These are phyloP conservation scores for Nakazawaea peltata DNA, from an alignment of 805 yeast species.

Conservation along the genomic window DNA sequence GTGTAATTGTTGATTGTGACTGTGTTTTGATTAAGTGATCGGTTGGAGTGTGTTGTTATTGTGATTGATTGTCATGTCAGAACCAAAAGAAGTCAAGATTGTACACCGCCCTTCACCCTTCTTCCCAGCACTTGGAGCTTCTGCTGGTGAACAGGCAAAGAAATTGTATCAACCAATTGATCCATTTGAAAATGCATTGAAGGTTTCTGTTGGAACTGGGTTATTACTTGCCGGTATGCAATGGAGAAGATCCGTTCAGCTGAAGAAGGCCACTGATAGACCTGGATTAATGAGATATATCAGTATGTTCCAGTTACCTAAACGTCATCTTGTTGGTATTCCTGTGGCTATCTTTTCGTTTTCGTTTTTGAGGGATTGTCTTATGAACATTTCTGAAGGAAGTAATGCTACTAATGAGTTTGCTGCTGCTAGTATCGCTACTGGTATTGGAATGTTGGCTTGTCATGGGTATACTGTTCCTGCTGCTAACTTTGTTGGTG, in stretches of 20 bases:
- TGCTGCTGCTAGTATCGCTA: constrained; percentile 16
- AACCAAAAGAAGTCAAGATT: too few relatives aligned
- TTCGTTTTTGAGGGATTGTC: constrained; percentile 21
- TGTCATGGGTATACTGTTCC: constrained; percentile 15
- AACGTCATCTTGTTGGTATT: constrained; percentile 23
- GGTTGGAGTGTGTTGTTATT: too few relatives aligned
- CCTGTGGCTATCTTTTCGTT: constrained; percentile 26
- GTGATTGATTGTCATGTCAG: too few relatives aligned
- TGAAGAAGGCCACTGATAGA: constrained; percentile 28
- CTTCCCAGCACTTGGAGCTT: too few relatives aligned
- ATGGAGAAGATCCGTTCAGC: constrained; percentile 25
- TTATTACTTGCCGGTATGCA: constrained; percentile 27
- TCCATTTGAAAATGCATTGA: constrained; percentile 21
- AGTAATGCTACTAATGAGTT: constrained; percentile 20
- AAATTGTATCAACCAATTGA: too few relatives aligned
- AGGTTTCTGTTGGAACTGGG: constrained; percentile 21
- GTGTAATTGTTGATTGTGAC: too few relatives aligned
- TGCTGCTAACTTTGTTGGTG: constrained; percentile 34
- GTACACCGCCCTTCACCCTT: too few relatives aligned
- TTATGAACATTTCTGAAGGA: constrained; percentile 22
- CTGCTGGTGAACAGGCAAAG: too few relatives aligned
- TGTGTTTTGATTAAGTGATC: too few relatives aligned
- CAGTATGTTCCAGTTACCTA: constrained; percentile 19
- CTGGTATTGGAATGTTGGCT: constrained; percentile 14
- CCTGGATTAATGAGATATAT: constrained; percentile 27